Evolutionary conservation across 345 rosid species (phyloP).

Genomic region (Boechera divaricarpa): DNA sequence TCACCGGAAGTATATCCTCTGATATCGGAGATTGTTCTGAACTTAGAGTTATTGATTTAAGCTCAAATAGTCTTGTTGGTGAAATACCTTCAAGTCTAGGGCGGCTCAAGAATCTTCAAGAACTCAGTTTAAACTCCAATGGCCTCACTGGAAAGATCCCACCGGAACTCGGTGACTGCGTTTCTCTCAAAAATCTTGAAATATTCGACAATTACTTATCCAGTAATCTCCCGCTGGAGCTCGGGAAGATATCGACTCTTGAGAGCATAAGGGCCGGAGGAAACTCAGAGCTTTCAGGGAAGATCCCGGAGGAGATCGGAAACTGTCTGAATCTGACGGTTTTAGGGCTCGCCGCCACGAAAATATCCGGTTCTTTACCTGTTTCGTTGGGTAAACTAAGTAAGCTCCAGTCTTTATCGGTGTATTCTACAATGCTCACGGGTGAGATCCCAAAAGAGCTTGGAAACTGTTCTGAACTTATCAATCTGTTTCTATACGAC

Average conservation of each 20-base stretch:
- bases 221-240: conserved; percentile 61
- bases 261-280: conserved; percentile 77
- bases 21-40: conserved; percentile 56
- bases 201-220: conserved; percentile 68
- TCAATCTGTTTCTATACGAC: conserved; percentile 70
- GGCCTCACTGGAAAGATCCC: conserved; percentile 72
- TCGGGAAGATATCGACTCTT: conserved; percentile 63
- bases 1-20: conserved; percentile 68
- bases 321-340: conserved; percentile 62
- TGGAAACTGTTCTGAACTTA: conserved; percentile 75
- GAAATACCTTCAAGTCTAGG: conserved; percentile 72
- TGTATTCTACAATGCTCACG: conserved; percentile 69
- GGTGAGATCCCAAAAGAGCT: conserved; percentile 73
- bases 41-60: conserved; percentile 59
- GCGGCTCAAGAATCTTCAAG: conserved; percentile 65
- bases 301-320: conserved; percentile 75
- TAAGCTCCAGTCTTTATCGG: conserved; percentile 65
- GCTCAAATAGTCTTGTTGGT: conserved; percentile 75
- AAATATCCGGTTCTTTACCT: conserved; percentile 74
- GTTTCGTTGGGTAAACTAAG: conserved; percentile 70
- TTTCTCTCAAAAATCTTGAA: conserved; percentile 60
- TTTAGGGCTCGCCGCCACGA: conserved; percentile 80
- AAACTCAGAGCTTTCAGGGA: conserved; percentile 73
- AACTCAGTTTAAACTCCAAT: conserved; percentile 73
- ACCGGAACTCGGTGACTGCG: conserved; percentile 65